Evolutionary conservation across 352 stramenopile genomes (phyloP).

Genomic region (Blastocystis hominis): DNA sequence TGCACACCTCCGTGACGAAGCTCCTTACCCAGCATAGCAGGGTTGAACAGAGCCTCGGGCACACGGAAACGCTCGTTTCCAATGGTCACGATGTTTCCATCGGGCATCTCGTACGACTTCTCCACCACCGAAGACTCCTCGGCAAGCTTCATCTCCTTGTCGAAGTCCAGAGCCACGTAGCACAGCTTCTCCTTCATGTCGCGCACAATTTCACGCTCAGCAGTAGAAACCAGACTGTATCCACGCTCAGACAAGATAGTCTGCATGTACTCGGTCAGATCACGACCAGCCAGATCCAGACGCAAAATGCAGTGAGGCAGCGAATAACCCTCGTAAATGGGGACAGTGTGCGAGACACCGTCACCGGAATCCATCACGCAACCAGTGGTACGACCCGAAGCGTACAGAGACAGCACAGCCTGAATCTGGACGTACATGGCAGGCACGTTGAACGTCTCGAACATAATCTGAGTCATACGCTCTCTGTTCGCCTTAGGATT

Average conservation of each 20-base stretch:
- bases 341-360: slow-evolving; percentile 76
- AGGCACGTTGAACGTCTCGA: no score
- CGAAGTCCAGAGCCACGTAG: no score
- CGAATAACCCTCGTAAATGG: slow-evolving; percentile 84
- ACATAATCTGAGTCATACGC: no score
- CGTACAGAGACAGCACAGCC: slow-evolving; percentile 77
- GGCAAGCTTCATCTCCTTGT: slow-evolving; percentile 82
- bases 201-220: slow-evolving; percentile 76
- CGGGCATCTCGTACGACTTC: no score
- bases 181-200: no score
- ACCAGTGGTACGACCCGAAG: no score
- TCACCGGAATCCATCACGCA: no score
- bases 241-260: slow-evolving; percentile 66
- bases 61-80: slow-evolving; percentile 86
- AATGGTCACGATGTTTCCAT: slow-evolving; percentile 90
- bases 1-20: slow-evolving; percentile 71
- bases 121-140: slow-evolving; percentile 76
- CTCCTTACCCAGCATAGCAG: slow-evolving; percentile 81
- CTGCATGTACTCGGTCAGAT: slow-evolving; percentile 67
- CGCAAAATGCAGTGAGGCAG: slow-evolving; percentile 78
- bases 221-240: slow-evolving; percentile 77
- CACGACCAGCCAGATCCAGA: slow-evolving; percentile 75
- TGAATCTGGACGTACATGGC: slow-evolving; percentile 89
- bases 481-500: no score
- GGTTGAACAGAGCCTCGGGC: slow-evolving; percentile 87